Percentiles rank a stretch among this genome's conserved stretches.
These are phyloP conservation scores for Suillus alpinus DNA, from an alignment of 768 basidiomycete genomes.

Conservation along the genomic window DNA sequence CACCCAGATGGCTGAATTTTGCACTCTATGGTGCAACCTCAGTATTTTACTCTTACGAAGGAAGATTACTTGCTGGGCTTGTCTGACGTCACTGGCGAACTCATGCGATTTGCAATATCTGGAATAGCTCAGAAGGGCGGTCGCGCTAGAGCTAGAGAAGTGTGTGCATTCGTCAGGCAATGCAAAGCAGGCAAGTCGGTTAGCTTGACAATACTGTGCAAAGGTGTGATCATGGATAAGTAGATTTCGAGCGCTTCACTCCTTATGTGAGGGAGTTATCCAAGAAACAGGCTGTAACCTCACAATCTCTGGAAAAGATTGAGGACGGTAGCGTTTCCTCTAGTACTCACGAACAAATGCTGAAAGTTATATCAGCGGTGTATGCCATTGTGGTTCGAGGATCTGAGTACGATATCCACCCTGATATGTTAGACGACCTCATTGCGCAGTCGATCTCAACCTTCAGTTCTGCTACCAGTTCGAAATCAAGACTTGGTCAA, in stretches of 20 bases:
- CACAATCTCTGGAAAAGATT: constrained; percentile 89
- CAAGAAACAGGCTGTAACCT: constrained; percentile 87
- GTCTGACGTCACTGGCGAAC: constrained; percentile 93
- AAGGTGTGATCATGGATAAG: constrained; percentile 3
- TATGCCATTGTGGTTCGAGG: constrained; percentile 71
- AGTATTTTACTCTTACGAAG: constrained; percentile 76
- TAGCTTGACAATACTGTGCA: neutral
- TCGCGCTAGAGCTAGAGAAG: constrained; percentile 54
- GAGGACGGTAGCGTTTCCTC: constrained; percentile 68
- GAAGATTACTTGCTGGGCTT: constrained; percentile 91
- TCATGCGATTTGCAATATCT: constrained; percentile 94
- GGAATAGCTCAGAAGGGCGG: constrained; percentile 69
- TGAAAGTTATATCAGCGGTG: constrained; percentile 44
- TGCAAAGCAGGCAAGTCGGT: constrained; percentile 63
- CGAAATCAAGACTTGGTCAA: constrained; percentile 17
- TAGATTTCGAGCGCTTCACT: constrained; percentile 78
- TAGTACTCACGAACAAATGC: neutral
- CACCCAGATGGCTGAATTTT: constrained; percentile 1
- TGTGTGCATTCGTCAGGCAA: constrained; percentile 68
- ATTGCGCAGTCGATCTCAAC: constrained; percentile 48
- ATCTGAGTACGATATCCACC: constrained; percentile 70
- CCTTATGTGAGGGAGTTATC: constrained; percentile 68
- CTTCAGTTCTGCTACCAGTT: constrained; percentile 11
- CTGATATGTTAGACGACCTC: constrained; percentile 68
- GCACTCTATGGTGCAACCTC: constrained; percentile 8